Conservation (phyloP, 805 yeast genomes). For the Saccharomycopsis babjevae region DNA sequence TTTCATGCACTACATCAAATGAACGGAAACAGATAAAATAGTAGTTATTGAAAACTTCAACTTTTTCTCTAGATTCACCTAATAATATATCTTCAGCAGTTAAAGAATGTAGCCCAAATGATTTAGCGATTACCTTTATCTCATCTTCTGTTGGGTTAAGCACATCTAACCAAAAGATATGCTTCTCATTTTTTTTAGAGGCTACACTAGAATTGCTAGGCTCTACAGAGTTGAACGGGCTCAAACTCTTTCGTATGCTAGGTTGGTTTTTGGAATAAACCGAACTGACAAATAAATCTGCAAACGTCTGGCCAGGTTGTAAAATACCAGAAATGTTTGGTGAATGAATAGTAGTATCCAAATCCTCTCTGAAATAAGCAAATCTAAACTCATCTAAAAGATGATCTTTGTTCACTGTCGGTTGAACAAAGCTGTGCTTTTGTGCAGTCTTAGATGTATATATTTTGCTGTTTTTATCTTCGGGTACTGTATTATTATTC, state of each 20-base stretch:
- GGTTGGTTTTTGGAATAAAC: constrained; percentile 23
- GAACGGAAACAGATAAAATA: constrained; percentile 97
- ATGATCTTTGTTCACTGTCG: neutral
- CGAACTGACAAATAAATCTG: constrained; percentile 47
- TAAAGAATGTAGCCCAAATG: constrained; percentile 95
- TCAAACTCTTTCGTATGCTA: constrained; percentile 1
- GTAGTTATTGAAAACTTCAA: constrained; percentile 79
- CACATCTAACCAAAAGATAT: constrained; percentile 70
- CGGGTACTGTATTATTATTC: constrained; percentile 30
- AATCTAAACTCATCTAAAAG: constrained; percentile 55
- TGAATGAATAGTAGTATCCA: constrained; percentile 83
- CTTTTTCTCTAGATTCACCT: constrained; percentile 96
- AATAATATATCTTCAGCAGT: constrained; percentile 95
- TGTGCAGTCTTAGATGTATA: neutral
- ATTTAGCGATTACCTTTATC: constrained; percentile 84
- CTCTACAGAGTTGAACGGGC: constrained; percentile 10
- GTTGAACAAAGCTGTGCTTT: neutral
- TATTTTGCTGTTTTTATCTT: neutral
- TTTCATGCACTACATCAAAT: constrained; percentile 55
- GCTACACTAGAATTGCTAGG: constrained; percentile 4
- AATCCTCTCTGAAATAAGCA: constrained; percentile 85
- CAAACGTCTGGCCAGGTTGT: constrained; percentile 50
- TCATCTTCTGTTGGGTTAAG: constrained; percentile 89
- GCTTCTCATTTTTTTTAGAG: neutral
- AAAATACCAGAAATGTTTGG: constrained; percentile 76